A percentile compares a stretch with the other conserved stretches of the same genome.
Evolutionary conservation across 345 rosid genomes (phyloP).

Genomic region (Salix brachista): DNA sequence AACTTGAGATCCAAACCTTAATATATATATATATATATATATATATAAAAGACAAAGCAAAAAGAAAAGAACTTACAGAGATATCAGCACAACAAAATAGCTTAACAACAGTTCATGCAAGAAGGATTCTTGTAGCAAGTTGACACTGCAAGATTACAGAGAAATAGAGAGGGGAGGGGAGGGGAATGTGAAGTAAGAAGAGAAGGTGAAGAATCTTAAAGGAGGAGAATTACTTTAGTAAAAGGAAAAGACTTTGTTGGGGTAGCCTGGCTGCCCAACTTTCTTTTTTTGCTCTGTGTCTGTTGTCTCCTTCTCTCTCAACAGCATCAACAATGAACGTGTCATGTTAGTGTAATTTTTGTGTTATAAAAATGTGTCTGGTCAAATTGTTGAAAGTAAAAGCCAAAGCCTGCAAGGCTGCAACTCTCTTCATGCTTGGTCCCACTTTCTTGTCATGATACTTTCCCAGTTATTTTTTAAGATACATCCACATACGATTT

Average conservation of each 20-base stretch:
- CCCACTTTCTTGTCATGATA: not conserved
- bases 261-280: not conserved
- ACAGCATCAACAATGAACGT: not conserved
- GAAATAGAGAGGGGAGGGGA: not conserved
- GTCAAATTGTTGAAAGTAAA: not conserved
- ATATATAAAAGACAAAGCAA: not conserved
- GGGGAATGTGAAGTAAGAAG: not conserved
- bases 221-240: constrained; percentile 6
- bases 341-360: not conserved
- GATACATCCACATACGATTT: too few species aligned
- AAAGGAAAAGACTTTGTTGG: constrained; percentile 11
- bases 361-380: not conserved
- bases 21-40: not conserved
- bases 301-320: not conserved
- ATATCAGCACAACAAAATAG: not conserved
- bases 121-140: not conserved
- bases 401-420: not conserved
- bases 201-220: not conserved
- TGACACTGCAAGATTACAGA: not conserved
- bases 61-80: constrained; percentile 8
- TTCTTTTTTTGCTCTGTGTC: not conserved
- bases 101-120: not conserved
- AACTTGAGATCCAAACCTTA: not conserved
- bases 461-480: too few species aligned
- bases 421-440: constrained; percentile 4